Evolutionary conservation across 345 rosid genomes (phyloP), one percentile per base, ranked within the genome.

Genomic region (Lepidium sativum): DNA sequence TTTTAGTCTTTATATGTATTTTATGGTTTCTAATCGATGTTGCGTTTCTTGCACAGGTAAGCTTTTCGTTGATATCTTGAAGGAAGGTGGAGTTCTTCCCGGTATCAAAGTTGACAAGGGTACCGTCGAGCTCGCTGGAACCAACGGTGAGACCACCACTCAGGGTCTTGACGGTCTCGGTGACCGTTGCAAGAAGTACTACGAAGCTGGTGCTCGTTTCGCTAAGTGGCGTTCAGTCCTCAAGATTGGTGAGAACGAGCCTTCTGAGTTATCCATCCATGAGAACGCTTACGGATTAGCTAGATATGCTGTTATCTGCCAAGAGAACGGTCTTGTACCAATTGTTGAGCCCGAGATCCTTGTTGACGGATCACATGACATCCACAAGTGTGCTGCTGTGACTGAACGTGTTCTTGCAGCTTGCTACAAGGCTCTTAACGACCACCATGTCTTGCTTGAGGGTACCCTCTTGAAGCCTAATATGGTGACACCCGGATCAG

Each of bases 21-120:
- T 37, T 32, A 10, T 14, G 39, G 21, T 59, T 25, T 51, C 34
- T 45, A 13, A 37, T 53, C 8, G 13, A 6, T 58, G 39, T 9
- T 52, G 31, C 40, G 1, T 10, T 37, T 15, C 5, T 13, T 53
- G 33, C 37, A 48, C 81, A 94, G 95, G 97, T 23, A 88, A 90
- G 86, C 92, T 80, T 23, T 90, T 94, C 0, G 89, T 86, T 55
- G 95, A 86, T 21, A 77, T 94, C 44, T 40, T 94, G 86, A 90
- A 83, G 79, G 96, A 86, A 53, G 86, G 78, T 63, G 97, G 92
- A 48, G 99, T 86, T 34, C 96, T 94, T 29, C 97, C 99, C 8
- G 99, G 97, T 25, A 94, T 94, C 60, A 94, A 90, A 82, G 97
- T 94, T 4, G 97, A 94, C 82, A 90, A 85, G 88, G 97, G 99